phyloP scores from a whole-genome alignment of 1,139 yeast species.

The Zygosaccharomyces pseudobailii region DNA sequence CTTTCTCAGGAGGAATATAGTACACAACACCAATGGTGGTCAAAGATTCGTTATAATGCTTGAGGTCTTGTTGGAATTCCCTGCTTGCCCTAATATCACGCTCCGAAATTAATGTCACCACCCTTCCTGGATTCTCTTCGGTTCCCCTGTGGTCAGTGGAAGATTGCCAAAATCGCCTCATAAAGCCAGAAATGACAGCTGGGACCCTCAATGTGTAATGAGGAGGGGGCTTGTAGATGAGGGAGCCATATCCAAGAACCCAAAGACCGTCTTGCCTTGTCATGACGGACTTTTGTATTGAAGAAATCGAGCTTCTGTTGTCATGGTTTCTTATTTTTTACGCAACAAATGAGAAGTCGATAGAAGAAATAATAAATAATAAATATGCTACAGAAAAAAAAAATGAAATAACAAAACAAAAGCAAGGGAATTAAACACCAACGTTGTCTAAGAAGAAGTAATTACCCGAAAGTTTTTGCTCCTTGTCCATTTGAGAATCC shows the following conservation, averaged over 20 bases:
- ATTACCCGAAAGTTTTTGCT: conserved; percentile 86
- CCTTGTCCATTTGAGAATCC: conserved; percentile 98
- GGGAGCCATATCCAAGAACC: conserved; percentile 89
- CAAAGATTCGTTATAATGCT: conserved; percentile 40
- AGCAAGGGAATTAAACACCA: conserved; percentile 32
- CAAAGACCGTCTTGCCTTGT: conserved; percentile 46
- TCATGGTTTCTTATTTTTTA: not conserved
- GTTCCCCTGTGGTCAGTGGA: conserved; percentile 90
- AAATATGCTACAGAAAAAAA: conserved; percentile 11
- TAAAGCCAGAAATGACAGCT: conserved; percentile 71
- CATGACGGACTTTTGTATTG: conserved; percentile 8
- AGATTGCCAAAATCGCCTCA: conserved; percentile 87
- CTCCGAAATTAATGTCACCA: conserved; percentile 68
- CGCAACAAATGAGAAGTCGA: not conserved
- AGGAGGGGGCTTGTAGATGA: conserved; percentile 90
- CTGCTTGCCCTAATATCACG: conserved; percentile 44
- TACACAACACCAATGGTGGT: conserved; percentile 80
- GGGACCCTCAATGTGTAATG: conserved; percentile 56
- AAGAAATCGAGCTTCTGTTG: not conserved
- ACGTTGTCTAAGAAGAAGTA: conserved; percentile 85
- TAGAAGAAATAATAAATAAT: conserved; percentile 5
- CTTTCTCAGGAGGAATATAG: conserved; percentile 65
- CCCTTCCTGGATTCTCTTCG: conserved; percentile 79
- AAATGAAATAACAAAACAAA: not conserved
- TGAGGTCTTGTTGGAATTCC: conserved; percentile 45